Evolutionary conservation across 257 asterid species (phyloP).

Genomic region (Scutellaria baicalensis): DNA sequence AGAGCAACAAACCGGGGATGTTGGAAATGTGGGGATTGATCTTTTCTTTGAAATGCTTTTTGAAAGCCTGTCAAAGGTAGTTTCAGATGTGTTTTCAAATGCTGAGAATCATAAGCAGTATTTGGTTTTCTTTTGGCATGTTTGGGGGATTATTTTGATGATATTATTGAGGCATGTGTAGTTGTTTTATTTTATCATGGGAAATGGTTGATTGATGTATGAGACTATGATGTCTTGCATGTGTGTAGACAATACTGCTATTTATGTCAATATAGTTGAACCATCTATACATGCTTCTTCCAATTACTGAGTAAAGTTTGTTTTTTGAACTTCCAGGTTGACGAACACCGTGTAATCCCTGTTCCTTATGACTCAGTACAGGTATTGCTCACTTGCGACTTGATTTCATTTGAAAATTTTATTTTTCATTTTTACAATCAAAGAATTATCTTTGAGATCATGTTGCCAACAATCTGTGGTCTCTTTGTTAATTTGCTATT

Average conservation of each 20-base stretch:
- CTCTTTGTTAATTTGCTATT: background rate
- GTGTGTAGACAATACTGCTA: background rate
- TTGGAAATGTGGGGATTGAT: constrained; percentile 98
- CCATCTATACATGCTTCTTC: background rate
- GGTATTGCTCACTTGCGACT: constrained; percentile 41
- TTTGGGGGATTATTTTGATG: background rate
- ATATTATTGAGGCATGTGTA: background rate
- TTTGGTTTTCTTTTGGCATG: constrained; percentile 9
- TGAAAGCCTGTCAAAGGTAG: constrained; percentile 94
- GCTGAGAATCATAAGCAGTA: background rate
- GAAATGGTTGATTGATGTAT: background rate
- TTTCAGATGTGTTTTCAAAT: constrained; percentile 2
- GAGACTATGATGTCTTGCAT: background rate
- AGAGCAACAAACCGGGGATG: constrained; percentile 99
- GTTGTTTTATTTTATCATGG: background rate
- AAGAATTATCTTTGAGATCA: background rate
- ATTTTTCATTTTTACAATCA: background rate
- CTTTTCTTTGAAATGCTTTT: constrained; percentile 99
- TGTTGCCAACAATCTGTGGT: background rate
- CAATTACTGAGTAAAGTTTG: constrained; percentile 11
- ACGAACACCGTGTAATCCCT: constrained; percentile 74
- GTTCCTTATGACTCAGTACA: constrained; percentile 84
- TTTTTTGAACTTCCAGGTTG: constrained; percentile 59
- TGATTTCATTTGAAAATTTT: background rate
- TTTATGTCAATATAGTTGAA: constrained; percentile 2